Evolutionary conservation across 1,284 basidiomycete genomes (phyloP).

Genomic region (Neotropicomus parvogracilis): DNA sequence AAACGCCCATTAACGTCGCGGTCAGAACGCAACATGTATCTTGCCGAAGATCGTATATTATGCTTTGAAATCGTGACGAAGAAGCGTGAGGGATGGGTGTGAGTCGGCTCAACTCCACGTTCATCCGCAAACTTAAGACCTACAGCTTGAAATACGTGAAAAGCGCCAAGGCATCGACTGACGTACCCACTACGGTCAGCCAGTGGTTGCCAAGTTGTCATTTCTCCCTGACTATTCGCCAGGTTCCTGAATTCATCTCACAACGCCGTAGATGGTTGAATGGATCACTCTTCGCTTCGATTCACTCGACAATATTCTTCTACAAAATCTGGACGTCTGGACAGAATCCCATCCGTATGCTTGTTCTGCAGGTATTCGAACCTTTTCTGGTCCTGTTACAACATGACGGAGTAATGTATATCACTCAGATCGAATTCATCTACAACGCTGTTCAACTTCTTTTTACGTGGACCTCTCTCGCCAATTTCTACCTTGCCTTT

Average conservation of each 20-base stretch:
- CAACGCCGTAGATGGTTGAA: conserved; percentile 91
- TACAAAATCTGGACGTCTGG: conserved; percentile 89
- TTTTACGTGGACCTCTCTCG: conserved; percentile 82
- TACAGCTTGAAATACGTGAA: conserved; percentile 84
- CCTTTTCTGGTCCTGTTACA: background rate
- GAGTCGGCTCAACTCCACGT: conserved; percentile 32
- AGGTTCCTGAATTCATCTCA: conserved; percentile 85
- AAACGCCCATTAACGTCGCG: conserved; percentile 9
- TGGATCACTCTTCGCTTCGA: conserved; percentile 81
- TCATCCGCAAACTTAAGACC: conserved; percentile 10
- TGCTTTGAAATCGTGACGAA: conserved; percentile 99
- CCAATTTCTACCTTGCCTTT: conserved; percentile 82
- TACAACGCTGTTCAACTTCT: conserved; percentile 77
- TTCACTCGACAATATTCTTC: conserved; percentile 83
- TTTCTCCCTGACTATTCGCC: conserved; percentile 1
- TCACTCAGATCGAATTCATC: conserved; percentile 66
- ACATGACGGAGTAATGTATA: conserved; percentile 2
- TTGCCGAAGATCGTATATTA: conserved; percentile 91
- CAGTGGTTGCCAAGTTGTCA: background rate
- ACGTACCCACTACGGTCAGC: conserved; percentile 73
- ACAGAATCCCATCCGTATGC: conserved; percentile 81
- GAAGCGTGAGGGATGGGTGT: conserved; percentile 79
- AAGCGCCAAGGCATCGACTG: conserved; percentile 84
- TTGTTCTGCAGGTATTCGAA: conserved; percentile 59
- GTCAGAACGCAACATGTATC: conserved; percentile 82